Conservation (phyloP, 1,139 yeast genomes). For the Lizanozyma gosingica region DNA sequence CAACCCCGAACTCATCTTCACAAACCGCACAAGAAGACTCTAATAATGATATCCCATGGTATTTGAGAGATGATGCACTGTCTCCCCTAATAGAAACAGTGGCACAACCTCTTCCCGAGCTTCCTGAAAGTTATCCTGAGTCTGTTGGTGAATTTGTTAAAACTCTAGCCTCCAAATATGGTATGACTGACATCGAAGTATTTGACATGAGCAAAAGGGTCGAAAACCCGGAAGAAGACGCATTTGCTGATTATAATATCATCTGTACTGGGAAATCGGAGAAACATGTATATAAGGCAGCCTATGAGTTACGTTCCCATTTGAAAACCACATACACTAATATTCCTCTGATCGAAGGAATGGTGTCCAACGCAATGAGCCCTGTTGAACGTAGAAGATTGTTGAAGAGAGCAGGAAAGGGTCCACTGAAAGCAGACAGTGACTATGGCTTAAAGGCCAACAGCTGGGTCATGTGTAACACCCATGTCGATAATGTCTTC, state of each 20-base stretch:
- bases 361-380: conserved; percentile 50
- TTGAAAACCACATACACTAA: conserved; percentile 25
- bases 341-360: conserved; percentile 61
- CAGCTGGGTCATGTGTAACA: conserved; percentile 77
- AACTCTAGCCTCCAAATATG: conserved; percentile 49
- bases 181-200: conserved; percentile 50
- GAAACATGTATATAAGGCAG: conserved; percentile 68
- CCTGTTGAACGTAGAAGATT: conserved; percentile 57
- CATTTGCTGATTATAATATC: conserved; percentile 45
- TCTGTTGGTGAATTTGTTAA: conserved; percentile 36
- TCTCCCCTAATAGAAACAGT: conserved; percentile 16
- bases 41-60: conserved; percentile 69
- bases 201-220: conserved; percentile 36
- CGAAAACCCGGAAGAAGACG: conserved; percentile 34
- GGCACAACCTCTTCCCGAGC: conserved; percentile 29
- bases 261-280: conserved; percentile 74
- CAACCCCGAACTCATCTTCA: too few relatives aligned
- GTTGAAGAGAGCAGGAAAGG: conserved; percentile 46
- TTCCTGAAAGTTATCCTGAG: conserved; percentile 52
- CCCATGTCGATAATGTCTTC: conserved; percentile 50
- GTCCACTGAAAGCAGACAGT: conserved; percentile 47
- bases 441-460: conserved; percentile 50
- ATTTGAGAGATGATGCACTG: conserved; percentile 43
- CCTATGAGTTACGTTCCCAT: conserved; percentile 40
- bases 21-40: too few relatives aligned